Percentiles rank a stretch among this genome's conserved stretches.
Evolutionary conservation across 208 protist genomes (phyloP).

Genomic region (Acanthamoeba triangularis): DNA sequence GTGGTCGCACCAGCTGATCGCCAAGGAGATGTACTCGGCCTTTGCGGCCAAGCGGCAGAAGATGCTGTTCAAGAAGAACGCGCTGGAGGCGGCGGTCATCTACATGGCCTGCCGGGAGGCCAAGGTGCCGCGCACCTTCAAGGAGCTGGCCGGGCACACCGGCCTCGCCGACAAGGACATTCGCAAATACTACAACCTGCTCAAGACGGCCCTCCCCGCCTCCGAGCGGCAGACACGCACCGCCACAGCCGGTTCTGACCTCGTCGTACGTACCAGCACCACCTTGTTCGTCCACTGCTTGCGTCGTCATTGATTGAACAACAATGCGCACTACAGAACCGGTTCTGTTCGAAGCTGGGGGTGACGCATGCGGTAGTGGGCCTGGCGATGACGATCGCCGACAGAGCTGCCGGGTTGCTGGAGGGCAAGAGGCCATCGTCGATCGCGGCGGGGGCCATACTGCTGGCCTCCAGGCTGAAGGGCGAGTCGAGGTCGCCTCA

Average conservation of each 20-base stretch:
- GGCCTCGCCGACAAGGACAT: neutral
- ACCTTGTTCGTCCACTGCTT: neutral
- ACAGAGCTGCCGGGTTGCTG: neutral
- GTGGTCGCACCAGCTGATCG: neutral
- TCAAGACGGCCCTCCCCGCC: neutral
- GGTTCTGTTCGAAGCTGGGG: neutral
- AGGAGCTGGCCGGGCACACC: conserved; percentile 8
- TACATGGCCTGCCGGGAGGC: conserved; percentile 80
- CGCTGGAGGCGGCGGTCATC: conserved; percentile 69
- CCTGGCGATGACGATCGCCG: neutral
- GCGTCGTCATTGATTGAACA: neutral
- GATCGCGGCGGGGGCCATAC: neutral
- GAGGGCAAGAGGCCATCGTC: neutral
- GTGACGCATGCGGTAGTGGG: neutral
- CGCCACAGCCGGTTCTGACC: neutral
- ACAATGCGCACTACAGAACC: neutral
- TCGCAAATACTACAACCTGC: neutral
- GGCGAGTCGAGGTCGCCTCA: neutral
- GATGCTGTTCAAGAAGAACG: conserved; percentile 42
- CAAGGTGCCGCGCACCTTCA: conserved; percentile 73
- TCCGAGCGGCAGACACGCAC: neutral
- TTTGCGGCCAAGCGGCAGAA: conserved; percentile 66
- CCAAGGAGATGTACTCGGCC: conserved; percentile 76
- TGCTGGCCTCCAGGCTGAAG: neutral
- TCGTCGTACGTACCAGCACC: neutral